Conservation (phyloP, 176 grass and related monocot genomes). For the Eleusine coracana region DNA sequence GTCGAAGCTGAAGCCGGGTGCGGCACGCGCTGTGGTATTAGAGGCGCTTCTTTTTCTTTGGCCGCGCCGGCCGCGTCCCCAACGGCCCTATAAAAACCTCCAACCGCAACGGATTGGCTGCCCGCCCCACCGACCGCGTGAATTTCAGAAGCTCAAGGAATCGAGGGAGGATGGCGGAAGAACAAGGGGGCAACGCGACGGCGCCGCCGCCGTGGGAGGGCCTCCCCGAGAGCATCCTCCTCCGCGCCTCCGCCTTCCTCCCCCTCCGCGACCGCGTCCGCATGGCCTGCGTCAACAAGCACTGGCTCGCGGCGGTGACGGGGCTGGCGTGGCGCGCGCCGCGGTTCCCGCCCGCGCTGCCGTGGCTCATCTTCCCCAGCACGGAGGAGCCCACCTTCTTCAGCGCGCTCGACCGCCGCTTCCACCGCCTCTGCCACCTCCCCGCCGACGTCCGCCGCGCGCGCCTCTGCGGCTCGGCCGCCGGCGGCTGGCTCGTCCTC, state of each 20-base stretch:
- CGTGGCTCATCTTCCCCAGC: conserved; percentile 51
- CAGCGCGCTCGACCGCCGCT: conserved; percentile 4
- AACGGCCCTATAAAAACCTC: conserved; percentile 16
- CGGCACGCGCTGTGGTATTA: background rate
- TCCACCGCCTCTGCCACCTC: conserved; percentile 22
- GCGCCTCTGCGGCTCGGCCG: conserved; percentile 42
- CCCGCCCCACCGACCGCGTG: background rate
- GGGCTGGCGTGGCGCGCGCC: background rate
- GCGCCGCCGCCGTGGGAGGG: background rate
- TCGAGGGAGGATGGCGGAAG: background rate
- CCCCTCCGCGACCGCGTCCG: conserved; percentile 35
- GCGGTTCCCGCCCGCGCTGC: conserved; percentile 33
- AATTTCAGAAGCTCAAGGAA: background rate
- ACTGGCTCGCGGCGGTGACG: conserved; percentile 17
- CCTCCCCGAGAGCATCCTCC: conserved; percentile 41
- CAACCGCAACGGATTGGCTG: background rate
- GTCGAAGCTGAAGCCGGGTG: too few species aligned
- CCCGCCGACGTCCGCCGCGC: conserved; percentile 37
- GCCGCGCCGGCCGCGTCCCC: background rate
- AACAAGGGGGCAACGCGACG: background rate
- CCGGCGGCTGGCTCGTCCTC: conserved; percentile 45
- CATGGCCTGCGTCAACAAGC: conserved; percentile 37
- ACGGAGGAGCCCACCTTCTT: conserved; percentile 42
- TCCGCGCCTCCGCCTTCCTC: conserved; percentile 34
- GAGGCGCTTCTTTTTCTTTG: background rate